Base-by-base conservation (phyloP, 805 yeast genomes). In the Candida sphagnicola region DNA sequence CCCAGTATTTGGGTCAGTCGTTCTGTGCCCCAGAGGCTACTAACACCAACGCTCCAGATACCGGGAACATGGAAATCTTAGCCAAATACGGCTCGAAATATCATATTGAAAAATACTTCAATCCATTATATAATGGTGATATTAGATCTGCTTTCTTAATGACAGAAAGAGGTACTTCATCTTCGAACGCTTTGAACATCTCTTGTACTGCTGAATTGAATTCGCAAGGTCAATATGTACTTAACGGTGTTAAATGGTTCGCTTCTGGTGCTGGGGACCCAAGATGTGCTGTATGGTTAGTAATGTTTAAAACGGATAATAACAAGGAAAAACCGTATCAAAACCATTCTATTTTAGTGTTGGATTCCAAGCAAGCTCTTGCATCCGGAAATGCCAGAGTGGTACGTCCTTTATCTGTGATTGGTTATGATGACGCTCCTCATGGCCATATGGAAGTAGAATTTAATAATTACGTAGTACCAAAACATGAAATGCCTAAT, bases 181-280 rank as follows among this genome's bases (percentile, higher is more conserved):
- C 82, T 0, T 77, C 84, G 11, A 78, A 80, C 54, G 82, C 84
- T 1, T 65, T 79, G 45, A 79, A 78, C 54, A 76, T 79, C 41
- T 64, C 75, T 1, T 57, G 73, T 29, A 51, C 65, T 19, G 80
- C 80, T 21, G 45, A 26, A 13, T 43, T 47, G 43, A 65, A 60
- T 41, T 50, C 51, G 4, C 56, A 53, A 12, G 80, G 76, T 3
- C 67, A 71, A 42, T 75, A 66, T 37, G 72, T 77, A 2, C 46
- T 80, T 34, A 75, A 75, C 44, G 85, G 85, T 4, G 68, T 76
- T 38, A 80, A 80, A 53, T 80, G 85, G 85, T 79, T 80, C 70
- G 80, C 83, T 2, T 76, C 83, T 0, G 85, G 85, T 19, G 84
- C 83, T 28, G 84, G 83, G 18, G 85, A 79, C 53, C 84, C 83